Conservation (phyloP, 768 basidiomycete species). For the Cystofilobasidium macerans region DNA sequence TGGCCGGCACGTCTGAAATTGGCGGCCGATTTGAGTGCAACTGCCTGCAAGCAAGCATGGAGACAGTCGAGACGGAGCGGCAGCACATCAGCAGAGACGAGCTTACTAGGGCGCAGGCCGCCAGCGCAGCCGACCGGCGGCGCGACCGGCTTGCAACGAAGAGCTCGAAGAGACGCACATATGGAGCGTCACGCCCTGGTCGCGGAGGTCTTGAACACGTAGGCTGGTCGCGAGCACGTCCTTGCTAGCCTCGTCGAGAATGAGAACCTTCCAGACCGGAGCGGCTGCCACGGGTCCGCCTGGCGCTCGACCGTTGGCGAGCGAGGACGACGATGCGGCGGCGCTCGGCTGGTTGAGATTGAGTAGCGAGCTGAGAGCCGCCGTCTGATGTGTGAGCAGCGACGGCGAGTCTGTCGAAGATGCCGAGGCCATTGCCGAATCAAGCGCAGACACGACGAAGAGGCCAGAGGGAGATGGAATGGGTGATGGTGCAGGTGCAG, state of each 20-base stretch:
- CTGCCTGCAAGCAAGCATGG: conserved; percentile 52
- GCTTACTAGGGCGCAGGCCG: too few species aligned
- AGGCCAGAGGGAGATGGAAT: not conserved
- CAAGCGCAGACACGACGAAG: too few species aligned
- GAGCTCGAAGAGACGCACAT: conserved; percentile 53
- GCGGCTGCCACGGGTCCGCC: conserved; percentile 43
- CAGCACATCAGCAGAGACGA: too few species aligned
- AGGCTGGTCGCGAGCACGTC: conserved; percentile 91
- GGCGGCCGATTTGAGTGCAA: conserved; percentile 78
- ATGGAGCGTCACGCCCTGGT: conserved; percentile 93
- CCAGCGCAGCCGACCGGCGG: too few species aligned
- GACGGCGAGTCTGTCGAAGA: conserved; percentile 33
- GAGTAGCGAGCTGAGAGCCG: conserved; percentile 69
- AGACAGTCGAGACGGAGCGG: not conserved
- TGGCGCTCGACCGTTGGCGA: conserved; percentile 14
- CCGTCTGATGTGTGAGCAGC: conserved; percentile 78
- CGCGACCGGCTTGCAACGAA: too few species aligned
- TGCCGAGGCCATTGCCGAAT: not conserved
- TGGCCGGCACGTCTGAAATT: conserved; percentile 85
- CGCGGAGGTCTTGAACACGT: conserved; percentile 89
- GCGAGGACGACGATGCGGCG: conserved; percentile 29
- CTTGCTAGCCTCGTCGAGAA: conserved; percentile 89
- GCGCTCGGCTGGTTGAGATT: conserved; percentile 65
- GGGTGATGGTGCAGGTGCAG: too few species aligned
- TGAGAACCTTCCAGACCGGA: conserved; percentile 90